Base-by-base conservation (phyloP, 805 yeast genomes). In the Metschnikowia lunata region DNA sequence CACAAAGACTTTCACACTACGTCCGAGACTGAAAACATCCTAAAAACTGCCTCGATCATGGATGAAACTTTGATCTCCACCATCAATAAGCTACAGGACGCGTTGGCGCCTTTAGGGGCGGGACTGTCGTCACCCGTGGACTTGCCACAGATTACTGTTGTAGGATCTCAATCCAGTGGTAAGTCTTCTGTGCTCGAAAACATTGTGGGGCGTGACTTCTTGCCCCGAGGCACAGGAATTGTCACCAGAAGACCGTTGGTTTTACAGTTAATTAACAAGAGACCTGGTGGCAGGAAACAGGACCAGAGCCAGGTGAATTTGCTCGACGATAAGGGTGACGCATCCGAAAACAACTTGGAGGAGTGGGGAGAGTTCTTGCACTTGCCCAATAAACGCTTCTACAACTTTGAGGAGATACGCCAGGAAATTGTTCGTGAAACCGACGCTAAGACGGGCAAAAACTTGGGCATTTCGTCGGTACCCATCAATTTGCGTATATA, bases 351-450 rank as follows among this genome's bases (percentile, higher is more conserved):
- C 65, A 85, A 84, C 59, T 75, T 73, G 34, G 83, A 78, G 50
- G 99, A 91, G 71, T 93, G 98, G 97, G 99, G 99, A 50, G 99
- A 93, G 66, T 93, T 93, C 64, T 75, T 91, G 54, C 98, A 93
- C 63, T 69, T 86, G 41, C 98, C 97, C 33, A 88, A 87, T 46
- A 83, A 88, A 70, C 83, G 86, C 63, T 85, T 87, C 69, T 85
- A 75, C 71, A 86, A 88, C 62, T 93, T 93, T 64, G 83, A 83
- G 61, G 91, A 88, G 51, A 91, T 93, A 55, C 80, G 97, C 60
- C 72, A 76, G 49, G 99, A 93, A 65, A 93, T 93, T 52, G 93
- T 88, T 47, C 76, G 85, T 47, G 99, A 91, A 65, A 93, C 96
- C 8, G 95, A 87, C 53, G 81, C 85, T 40, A 83, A 83, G 58